Evolutionary conservation across 2,329 filamentous ascomycete genomes (phyloP).

Genomic region (Trichoderma polysporum): DNA sequence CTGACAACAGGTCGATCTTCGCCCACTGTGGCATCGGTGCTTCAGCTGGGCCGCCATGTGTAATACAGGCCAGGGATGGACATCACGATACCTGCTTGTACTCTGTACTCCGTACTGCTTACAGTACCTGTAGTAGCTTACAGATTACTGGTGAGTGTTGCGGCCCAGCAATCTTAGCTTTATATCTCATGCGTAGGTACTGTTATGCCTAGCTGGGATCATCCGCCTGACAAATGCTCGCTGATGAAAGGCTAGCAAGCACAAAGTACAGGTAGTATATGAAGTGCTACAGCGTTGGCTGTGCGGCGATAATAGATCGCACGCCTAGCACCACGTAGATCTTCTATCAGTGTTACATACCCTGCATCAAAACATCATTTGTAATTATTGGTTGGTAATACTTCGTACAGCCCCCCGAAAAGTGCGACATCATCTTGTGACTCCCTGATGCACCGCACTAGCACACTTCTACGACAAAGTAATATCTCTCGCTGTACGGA

Average conservation of each 20-base stretch:
- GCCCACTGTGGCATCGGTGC: neutral
- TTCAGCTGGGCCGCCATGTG: neutral
- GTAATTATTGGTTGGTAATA: neutral
- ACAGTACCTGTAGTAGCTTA: neutral
- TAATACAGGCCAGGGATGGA: neutral
- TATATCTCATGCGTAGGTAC: neutral
- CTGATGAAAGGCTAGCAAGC: neutral
- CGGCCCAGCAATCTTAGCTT: neutral
- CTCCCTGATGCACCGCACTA: neutral
- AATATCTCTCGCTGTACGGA: neutral
- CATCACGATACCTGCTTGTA: neutral
- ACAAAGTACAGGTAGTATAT: neutral
- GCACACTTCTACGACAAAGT: neutral
- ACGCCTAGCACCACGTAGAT: neutral
- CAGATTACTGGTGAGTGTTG: neutral
- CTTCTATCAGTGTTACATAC: neutral
- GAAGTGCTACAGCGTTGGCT: neutral
- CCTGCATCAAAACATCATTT: neutral
- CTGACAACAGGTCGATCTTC: conserved; percentile 10
- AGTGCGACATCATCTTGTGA: too few species aligned
- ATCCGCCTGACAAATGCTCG: neutral
- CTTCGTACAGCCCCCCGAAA: neutral
- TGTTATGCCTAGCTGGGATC: neutral
- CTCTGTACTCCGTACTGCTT: neutral
- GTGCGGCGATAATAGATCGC: neutral